Percentiles rank a stretch among this genome's conserved stretches.
phyloP scores from a whole-genome alignment of 257 asterid species.

The Solanum sejunctum region DNA sequence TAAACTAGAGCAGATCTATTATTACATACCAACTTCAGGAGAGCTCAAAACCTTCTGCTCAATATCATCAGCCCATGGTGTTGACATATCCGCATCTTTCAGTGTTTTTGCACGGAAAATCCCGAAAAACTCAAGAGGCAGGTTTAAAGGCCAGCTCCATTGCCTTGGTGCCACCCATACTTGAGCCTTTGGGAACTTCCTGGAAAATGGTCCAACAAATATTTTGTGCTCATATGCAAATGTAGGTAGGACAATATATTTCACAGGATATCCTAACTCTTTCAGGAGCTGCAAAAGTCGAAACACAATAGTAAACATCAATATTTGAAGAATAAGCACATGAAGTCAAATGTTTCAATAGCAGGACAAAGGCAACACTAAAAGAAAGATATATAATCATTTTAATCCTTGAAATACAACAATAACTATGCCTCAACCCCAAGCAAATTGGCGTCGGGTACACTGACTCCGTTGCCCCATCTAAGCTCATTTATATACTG shows the following conservation, averaged over 20 bases:
- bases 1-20: neutral
- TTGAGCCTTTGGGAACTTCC: constrained; percentile 80
- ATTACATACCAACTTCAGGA: constrained; percentile 77
- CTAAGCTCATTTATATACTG: neutral
- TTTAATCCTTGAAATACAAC: neutral
- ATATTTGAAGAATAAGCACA: neutral
- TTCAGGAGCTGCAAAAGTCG: constrained; percentile 60
- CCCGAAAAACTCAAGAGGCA: constrained; percentile 90
- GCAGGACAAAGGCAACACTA: neutral
- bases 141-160: constrained; percentile 94
- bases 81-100: constrained; percentile 38
- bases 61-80: constrained; percentile 85
- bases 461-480: neutral
- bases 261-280: constrained; percentile 80
- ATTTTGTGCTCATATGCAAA: constrained; percentile 95
- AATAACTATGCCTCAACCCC: neutral
- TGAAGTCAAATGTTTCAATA: neutral
- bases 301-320: neutral
- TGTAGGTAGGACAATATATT: constrained; percentile 73
- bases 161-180: constrained; percentile 99
- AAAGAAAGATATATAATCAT: neutral
- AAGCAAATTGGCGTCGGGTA: neutral
- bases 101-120: constrained; percentile 66
- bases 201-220: constrained; percentile 94
- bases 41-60: constrained; percentile 87